These are phyloP conservation scores for Peronosclerospora sorghi DNA, from an alignment of 352 stramenopile genomes.

Conservation along the genomic window DNA sequence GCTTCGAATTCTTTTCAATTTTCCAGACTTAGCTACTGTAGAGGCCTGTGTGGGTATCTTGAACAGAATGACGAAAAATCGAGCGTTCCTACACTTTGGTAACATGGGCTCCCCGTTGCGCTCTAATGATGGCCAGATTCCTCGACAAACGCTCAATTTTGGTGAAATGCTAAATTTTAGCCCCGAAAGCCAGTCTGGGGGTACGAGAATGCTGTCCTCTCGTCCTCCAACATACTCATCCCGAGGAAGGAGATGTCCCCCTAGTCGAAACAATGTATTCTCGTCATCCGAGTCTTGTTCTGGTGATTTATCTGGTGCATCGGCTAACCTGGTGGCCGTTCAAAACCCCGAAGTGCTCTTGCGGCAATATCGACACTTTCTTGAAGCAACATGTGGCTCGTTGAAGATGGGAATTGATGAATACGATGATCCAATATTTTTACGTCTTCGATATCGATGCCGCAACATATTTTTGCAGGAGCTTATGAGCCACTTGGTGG, in stretches of 20 bases:
- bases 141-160: constrained; percentile 43
- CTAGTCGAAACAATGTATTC: constrained; percentile 23
- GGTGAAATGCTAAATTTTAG: constrained; percentile 47
- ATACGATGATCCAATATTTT: constrained; percentile 51
- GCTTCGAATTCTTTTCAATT: constrained; percentile 66
- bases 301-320: constrained; percentile 16
- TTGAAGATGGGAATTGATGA: constrained; percentile 48
- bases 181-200: constrained; percentile 17
- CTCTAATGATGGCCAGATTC: constrained; percentile 37
- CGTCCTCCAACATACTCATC: constrained; percentile 18
- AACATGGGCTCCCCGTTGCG: constrained; percentile 33
- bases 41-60: constrained; percentile 68
- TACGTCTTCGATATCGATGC: constrained; percentile 65
- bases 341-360: constrained; percentile 68
- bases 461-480: constrained; percentile 75
- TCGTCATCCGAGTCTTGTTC: constrained; percentile 36
- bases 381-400: constrained; percentile 44
- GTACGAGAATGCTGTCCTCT: constrained; percentile 8
- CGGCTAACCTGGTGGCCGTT: constrained; percentile 24
- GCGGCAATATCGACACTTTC: constrained; percentile 61
- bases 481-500: constrained; percentile 66
- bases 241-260: constrained; percentile 18
- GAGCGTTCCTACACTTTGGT: constrained; percentile 46
- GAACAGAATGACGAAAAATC: constrained; percentile 62
- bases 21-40: constrained; percentile 54